Evolutionary conservation across 2,329 filamentous ascomycete genomes (phyloP).

Genomic region (Aspergillus fumigatus): DNA sequence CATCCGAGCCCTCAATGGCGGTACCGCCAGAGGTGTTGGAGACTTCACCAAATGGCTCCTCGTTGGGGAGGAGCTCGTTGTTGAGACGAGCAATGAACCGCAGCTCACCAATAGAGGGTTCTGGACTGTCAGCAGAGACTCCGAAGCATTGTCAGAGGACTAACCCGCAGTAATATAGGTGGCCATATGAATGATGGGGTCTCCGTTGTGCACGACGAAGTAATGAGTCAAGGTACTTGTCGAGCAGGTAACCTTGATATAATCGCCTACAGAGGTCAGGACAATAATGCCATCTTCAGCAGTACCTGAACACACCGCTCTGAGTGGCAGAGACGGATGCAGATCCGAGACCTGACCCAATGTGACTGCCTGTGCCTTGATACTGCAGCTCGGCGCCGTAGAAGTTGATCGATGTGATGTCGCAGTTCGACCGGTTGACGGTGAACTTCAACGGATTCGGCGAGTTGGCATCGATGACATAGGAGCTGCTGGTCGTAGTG

Average conservation of each 20-base stretch:
- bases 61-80: conserved; percentile 46
- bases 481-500: conserved; percentile 23
- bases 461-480: conserved; percentile 47
- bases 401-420: conserved; percentile 61
- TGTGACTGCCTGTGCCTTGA: conserved; percentile 49
- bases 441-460: conserved; percentile 49
- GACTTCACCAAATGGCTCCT: conserved; percentile 51
- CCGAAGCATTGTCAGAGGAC: conserved; percentile 8
- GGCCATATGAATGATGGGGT: conserved; percentile 57
- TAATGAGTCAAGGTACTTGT: conserved; percentile 61
- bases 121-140: conserved; percentile 16
- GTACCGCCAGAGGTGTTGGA: conserved; percentile 53
- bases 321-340: conserved; percentile 50
- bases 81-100: conserved; percentile 61
- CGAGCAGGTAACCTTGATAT: conserved; percentile 59
- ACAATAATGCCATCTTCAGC: not conserved
- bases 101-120: conserved; percentile 56
- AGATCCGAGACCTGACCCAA: conserved; percentile 56
- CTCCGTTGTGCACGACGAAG: conserved; percentile 57
- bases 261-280: conserved; percentile 29
- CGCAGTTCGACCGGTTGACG: conserved; percentile 53
- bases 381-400: conserved; percentile 58
- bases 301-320: conserved; percentile 21
- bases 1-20: conserved; percentile 55
- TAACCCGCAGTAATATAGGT: conserved; percentile 54